Evolutionary conservation across 495 filamentous ascomycete genomes (phyloP).

Genomic region (Aspergillus egyptiacus): DNA sequence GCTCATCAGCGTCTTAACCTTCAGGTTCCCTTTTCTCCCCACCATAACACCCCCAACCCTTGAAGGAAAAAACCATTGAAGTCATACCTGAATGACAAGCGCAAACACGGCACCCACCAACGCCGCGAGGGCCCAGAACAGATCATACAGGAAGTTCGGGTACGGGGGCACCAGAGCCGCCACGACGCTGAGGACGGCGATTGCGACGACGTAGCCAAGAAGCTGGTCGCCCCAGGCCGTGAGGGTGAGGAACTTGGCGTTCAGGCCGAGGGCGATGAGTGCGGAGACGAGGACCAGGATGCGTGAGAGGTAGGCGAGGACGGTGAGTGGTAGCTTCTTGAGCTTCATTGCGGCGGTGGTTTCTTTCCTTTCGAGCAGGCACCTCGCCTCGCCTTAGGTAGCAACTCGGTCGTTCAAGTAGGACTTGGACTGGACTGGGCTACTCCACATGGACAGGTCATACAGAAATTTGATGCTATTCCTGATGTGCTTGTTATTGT

Average conservation of each 20-base stretch:
- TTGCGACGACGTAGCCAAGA: conserved; percentile 1
- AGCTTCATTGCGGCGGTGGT: no score
- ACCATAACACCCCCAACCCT: not conserved
- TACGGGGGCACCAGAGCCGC: conserved; percentile 7
- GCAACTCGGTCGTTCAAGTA: no score
- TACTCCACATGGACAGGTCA: no score
- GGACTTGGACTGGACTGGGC: no score
- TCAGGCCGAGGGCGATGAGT: conserved; percentile 3
- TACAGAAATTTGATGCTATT: no score
- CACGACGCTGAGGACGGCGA: not conserved
- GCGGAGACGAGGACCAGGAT: not conserved
- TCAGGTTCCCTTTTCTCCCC: not conserved
- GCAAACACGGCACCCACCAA: conserved; percentile 1
- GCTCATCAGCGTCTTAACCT: no score
- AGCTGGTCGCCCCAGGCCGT: not conserved
- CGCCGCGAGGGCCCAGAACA: conserved; percentile 1
- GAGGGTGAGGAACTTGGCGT: not conserved
- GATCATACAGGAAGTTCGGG: conserved; percentile 9
- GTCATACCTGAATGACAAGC: conserved; percentile 3
- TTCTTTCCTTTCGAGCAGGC: no score
- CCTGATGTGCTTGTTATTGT: no score
- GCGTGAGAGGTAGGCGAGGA: not conserved
- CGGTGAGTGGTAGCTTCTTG: no score
- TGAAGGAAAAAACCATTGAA: not conserved
- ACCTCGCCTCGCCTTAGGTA: no score